Evolutionary conservation across 768 basidiomycete genomes (phyloP).

Genomic region (Suillus tomentosus): DNA sequence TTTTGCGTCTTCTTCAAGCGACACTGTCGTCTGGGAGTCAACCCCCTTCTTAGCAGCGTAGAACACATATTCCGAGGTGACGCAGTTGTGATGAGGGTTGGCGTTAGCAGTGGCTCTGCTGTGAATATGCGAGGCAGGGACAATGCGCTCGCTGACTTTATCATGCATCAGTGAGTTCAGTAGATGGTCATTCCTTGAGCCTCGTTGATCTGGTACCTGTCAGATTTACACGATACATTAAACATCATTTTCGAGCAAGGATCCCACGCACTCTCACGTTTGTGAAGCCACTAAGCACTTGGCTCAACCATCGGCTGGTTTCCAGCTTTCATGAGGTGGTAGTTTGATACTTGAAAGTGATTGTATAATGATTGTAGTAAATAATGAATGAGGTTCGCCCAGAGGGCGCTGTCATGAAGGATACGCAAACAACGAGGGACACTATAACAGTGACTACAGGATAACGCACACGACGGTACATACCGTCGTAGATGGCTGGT

Average conservation of each 20-base stretch:
- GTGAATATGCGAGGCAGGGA: slow-evolving; percentile 15
- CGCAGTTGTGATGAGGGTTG: slow-evolving; percentile 9
- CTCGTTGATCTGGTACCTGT: background rate
- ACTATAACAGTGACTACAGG: no score
- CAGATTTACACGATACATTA: slow-evolving; percentile 4
- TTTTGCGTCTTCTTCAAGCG: background rate
- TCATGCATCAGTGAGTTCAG: slow-evolving; percentile 11
- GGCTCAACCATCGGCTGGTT: background rate
- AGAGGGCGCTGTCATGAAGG: no score
- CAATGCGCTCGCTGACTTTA: slow-evolving; percentile 11
- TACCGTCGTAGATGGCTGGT: no score
- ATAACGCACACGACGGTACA: no score
- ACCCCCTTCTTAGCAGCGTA: background rate
- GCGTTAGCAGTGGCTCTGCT: background rate
- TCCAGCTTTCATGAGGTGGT: background rate
- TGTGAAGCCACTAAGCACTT: background rate
- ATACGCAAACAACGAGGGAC: no score
- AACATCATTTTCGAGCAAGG: no score
- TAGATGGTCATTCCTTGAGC: no score
- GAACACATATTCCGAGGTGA: slow-evolving; percentile 1
- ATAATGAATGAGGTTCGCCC: no score
- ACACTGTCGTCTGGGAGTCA: slow-evolving; percentile 9
- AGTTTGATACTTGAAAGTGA: no score
- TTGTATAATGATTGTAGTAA: no score
- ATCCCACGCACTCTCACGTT: background rate